These are phyloP conservation scores for Colletotrichum spinosum DNA, from an alignment of 2,329 filamentous ascomycete species.

Conservation along the genomic window DNA sequence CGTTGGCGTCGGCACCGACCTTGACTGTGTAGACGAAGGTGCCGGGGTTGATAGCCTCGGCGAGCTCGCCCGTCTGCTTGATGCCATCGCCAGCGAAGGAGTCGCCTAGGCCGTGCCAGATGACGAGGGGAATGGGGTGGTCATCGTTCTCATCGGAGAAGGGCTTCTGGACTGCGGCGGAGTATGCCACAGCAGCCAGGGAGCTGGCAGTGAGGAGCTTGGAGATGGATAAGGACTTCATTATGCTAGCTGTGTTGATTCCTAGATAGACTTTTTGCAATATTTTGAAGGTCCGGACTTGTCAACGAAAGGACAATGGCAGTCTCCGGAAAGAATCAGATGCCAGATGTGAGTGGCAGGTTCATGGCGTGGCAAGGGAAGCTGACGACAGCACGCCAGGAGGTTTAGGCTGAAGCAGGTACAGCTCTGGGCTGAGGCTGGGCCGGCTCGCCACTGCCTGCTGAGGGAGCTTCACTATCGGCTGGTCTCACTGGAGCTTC, in stretches of 20 bases:
- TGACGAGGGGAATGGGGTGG: conserved; percentile 86
- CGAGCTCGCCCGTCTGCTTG: conserved; percentile 76
- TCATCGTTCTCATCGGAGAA: conserved; percentile 56
- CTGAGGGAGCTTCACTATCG: conserved; percentile 17
- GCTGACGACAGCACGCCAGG: conserved; percentile 39
- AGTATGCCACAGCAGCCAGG: conserved; percentile 39
- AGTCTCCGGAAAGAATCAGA: not conserved
- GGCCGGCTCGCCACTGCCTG: not conserved
- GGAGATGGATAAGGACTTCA: conserved; percentile 48
- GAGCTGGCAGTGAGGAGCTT: conserved; percentile 47
- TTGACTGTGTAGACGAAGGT: conserved; percentile 87
- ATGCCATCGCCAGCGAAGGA: conserved; percentile 82
- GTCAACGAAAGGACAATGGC: conserved; percentile 3
- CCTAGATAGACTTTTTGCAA: too few relatives aligned
- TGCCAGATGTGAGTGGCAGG: conserved; percentile 18
- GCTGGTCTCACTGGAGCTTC: conserved; percentile 31
- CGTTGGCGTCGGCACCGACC: conserved; percentile 72
- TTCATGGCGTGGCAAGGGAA: conserved; percentile 40
- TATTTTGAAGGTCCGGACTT: conserved; percentile 2
- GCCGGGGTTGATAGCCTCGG: conserved; percentile 79
- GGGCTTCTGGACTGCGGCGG: conserved; percentile 30
- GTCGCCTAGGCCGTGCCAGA: conserved; percentile 91
- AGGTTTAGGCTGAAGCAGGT: conserved; percentile 34
- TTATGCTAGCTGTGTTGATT: conserved; percentile 35
- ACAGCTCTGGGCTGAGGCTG: conserved; percentile 41